Evolutionary conservation across 1,139 yeast species (phyloP).

Genomic region (Hyphopichia fennica): DNA sequence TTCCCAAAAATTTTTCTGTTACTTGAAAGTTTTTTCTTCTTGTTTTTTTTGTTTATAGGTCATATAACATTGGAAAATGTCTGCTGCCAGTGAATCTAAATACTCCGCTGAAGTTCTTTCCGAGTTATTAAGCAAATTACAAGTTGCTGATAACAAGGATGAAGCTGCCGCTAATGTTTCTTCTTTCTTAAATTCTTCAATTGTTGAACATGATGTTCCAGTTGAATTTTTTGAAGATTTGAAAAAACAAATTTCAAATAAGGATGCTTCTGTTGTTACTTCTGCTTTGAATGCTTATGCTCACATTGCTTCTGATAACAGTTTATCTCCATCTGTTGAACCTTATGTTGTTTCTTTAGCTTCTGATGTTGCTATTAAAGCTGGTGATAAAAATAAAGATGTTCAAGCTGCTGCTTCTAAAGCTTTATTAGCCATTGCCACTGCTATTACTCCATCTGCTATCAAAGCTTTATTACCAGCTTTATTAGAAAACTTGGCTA

Average conservation of each 20-base stretch:
- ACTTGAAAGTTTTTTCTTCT: slow-evolving; percentile 20
- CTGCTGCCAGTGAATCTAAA: slow-evolving; percentile 65
- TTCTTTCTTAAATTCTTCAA: slow-evolving; percentile 92
- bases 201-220: slow-evolving; percentile 98
- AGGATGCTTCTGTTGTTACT: slow-evolving; percentile 58
- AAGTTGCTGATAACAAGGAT: slow-evolving; percentile 89
- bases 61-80: slow-evolving; percentile 41
- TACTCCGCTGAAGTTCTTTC: slow-evolving; percentile 80
- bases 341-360: slow-evolving; percentile 85
- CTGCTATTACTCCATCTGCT: slow-evolving; percentile 87
- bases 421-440: slow-evolving; percentile 76
- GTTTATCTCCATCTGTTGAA: slow-evolving; percentile 88
- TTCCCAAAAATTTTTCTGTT: neutral
- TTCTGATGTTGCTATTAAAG: slow-evolving; percentile 65
- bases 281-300: slow-evolving; percentile 83
- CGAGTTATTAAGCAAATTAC: slow-evolving; percentile 89
- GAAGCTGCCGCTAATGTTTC: slow-evolving; percentile 90
- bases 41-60: slow-evolving; percentile 10
- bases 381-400: slow-evolving; percentile 89
- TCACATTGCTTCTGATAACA: slow-evolving; percentile 81
- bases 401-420: slow-evolving; percentile 67
- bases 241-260: slow-evolving; percentile 72
- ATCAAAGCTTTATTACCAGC: slow-evolving; percentile 87
- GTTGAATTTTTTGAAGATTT: slow-evolving; percentile 79
- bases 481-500: slow-evolving; percentile 64